Percentiles rank a stretch among this genome's conserved stretches.
Evolutionary conservation across 495 filamentous ascomycete genomes (phyloP).

Genomic region (Aspergillus wentii): DNA sequence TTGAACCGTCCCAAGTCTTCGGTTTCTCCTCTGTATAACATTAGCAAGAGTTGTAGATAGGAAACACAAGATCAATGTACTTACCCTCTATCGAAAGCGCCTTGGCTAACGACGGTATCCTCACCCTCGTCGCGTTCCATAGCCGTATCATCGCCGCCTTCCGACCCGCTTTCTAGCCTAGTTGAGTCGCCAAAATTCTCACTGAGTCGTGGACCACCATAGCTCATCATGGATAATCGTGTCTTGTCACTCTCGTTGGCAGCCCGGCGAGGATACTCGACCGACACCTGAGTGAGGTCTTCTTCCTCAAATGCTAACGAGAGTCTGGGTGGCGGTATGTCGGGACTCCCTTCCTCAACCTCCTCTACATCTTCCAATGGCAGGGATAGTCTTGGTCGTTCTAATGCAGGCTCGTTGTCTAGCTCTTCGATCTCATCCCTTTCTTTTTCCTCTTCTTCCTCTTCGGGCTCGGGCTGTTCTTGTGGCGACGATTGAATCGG

Average conservation of each 20-base stretch:
- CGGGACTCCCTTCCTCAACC: conserved; percentile 50
- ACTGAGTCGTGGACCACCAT: conserved; percentile 54
- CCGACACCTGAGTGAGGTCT: conserved; percentile 60
- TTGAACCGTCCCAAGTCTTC: conserved; percentile 42
- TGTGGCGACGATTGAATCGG: conserved; percentile 57
- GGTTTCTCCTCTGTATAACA: conserved; percentile 38
- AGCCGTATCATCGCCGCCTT: conserved; percentile 40
- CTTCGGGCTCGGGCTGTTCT: conserved; percentile 10
- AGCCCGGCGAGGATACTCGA: conserved; percentile 65
- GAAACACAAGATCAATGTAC: conserved; percentile 10
- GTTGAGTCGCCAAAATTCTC: conserved; percentile 53
- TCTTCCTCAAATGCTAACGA: conserved; percentile 64
- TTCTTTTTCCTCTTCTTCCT: conserved; percentile 19
- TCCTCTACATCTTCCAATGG: conserved; percentile 55
- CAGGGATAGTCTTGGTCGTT: conserved; percentile 63
- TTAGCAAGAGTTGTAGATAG: conserved; percentile 21
- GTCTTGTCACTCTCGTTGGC: conserved; percentile 43
- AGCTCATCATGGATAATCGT: conserved; percentile 50
- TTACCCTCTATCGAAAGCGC: conserved; percentile 40
- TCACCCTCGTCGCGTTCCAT: conserved; percentile 33
- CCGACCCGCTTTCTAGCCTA: conserved; percentile 45
- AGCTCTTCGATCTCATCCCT: conserved; percentile 48
- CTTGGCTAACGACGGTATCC: conserved; percentile 26
- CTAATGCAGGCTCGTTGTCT: conserved; percentile 60
- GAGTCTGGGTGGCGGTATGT: conserved; percentile 54